Evolutionary conservation across 73 alveolate genomes (phyloP), one percentile per base, ranked within the genome.

Genomic region (Uronychia binucleata): DNA sequence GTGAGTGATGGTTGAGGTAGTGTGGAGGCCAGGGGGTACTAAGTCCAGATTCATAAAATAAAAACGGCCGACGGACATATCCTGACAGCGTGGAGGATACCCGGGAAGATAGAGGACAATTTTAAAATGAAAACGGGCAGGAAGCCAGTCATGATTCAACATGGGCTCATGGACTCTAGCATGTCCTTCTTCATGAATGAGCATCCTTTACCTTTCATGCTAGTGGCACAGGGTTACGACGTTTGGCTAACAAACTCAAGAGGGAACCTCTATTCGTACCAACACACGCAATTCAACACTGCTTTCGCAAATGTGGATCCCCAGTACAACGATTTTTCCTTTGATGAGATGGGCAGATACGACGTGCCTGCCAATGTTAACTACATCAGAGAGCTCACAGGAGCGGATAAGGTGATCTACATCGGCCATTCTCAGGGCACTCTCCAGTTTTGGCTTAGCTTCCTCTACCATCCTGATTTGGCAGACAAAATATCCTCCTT

Each of bases 101-200:
- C 90, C 19, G 28, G 77, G 34, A 81, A 82, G 77, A 25, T 25
- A 8, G 86, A 81, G 28, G 82, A 74, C 13, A 28, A 26, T 67
- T 78, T 31, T 31, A 35, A 31, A 27, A 77, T 80, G 28, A 75
- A 81, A 19, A 46, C 80, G 19, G 88, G 32, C 77, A n/a, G n/a
- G n/a, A 59, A 57, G 46, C 95, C 94, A 31, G 87, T 94, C 33
- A 81, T 84, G 81, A 87, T 94, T 46, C 93, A 94, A 34, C 98
- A 94, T 82, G 98, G 98, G 8, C 86, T 94, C 74, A 81, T 94
- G 58, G 98, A 94, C 84, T 90, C 91, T 59, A 88, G 95, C 30
- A 91, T 83, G 46, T 88, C 98, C 35, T 94, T 95, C 95, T 85
- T 94, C 88, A 81, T 84, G 84, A 91, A 94, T 75, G 58, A 85